Evolutionary conservation across 495 filamentous ascomycete genomes (phyloP).

Genomic region (Penicillium turbatum): DNA sequence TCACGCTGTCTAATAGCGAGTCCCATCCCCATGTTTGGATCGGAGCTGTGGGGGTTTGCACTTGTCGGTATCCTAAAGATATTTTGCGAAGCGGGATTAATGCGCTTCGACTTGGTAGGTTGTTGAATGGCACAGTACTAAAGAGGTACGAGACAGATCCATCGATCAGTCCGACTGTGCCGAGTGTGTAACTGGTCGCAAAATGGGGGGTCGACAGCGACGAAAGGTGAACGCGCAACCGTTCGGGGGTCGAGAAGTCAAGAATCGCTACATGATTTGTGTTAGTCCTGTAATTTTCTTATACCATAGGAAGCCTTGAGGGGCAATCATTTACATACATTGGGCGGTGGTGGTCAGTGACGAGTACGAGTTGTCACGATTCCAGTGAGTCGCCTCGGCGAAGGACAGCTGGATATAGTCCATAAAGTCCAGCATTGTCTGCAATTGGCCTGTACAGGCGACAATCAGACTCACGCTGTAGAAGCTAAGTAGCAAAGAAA

Average conservation of each 20-base stretch:
- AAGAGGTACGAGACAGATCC: conserved; percentile 90
- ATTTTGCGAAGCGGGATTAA: conserved; percentile 60
- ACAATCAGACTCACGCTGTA: background rate
- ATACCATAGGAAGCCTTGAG: background rate
- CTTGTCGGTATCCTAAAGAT: conserved; percentile 65
- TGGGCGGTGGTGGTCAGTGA: conserved; percentile 80
- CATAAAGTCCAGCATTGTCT: conserved; percentile 93
- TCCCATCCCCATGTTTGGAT: conserved; percentile 33
- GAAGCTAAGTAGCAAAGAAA: background rate
- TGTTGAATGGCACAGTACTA: conserved; percentile 67
- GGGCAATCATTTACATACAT: conserved; percentile 45
- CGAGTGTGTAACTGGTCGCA: conserved; percentile 83
- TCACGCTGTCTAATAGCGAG: conserved; percentile 29
- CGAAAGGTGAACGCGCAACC: conserved; percentile 69
- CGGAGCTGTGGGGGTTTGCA: conserved; percentile 43
- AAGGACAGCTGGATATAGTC: conserved; percentile 94
- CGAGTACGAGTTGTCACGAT: conserved; percentile 88
- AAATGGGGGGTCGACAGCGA: conserved; percentile 89
- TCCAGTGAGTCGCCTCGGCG: conserved; percentile 81
- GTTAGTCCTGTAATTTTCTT: background rate
- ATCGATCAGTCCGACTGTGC: conserved; percentile 79
- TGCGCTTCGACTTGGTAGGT: conserved; percentile 51
- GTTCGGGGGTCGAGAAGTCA: conserved; percentile 79
- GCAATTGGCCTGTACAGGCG: conserved; percentile 1
- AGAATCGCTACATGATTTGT: conserved; percentile 57